These are phyloP conservation scores for Coniochaeta sp. DNA, from an alignment of 2,329 filamentous ascomycete species.

Conservation along the genomic window DNA sequence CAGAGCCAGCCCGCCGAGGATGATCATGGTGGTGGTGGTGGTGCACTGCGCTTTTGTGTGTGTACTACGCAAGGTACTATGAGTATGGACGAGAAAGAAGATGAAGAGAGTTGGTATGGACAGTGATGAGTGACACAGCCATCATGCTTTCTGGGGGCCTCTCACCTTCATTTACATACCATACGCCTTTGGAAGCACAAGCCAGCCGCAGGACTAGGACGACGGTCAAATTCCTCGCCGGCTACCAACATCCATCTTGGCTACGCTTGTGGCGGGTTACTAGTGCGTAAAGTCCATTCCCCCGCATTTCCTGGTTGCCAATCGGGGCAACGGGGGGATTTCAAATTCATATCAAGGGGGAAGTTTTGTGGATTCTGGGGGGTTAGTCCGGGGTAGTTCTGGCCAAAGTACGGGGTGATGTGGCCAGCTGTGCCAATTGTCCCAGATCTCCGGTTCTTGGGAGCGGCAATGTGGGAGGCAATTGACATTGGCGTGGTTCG, in stretches of 20 bases:
- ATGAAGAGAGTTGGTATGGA: neutral
- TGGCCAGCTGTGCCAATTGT: too few species aligned
- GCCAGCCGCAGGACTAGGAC: neutral
- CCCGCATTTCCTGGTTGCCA: neutral
- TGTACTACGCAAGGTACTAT: too few species aligned
- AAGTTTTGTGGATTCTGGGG: neutral
- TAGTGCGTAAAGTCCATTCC: neutral
- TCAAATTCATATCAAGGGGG: neutral
- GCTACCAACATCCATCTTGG: neutral
- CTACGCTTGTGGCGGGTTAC: neutral
- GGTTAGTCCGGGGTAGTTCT: too few species aligned
- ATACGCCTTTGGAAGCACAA: too few species aligned
- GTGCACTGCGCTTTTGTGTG: too few species aligned
- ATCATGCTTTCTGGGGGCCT: neutral
- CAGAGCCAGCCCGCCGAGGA: slow-evolving; percentile 7
- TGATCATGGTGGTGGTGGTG: slow-evolving; percentile 2
- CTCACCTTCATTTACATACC: neutral
- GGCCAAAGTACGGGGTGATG: too few species aligned
- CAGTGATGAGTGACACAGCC: neutral
- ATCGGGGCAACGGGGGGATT: neutral
- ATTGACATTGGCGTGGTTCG: too few species aligned
- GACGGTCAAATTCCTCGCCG: neutral
- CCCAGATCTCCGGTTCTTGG: too few species aligned
- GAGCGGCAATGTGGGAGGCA: too few species aligned
- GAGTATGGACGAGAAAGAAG: too few species aligned